Percentiles rank a stretch among this genome's conserved stretches.
These are phyloP conservation scores for Claviceps sp. DNA, from an alignment of 2,329 filamentous ascomycete species.

Conservation along the genomic window DNA sequence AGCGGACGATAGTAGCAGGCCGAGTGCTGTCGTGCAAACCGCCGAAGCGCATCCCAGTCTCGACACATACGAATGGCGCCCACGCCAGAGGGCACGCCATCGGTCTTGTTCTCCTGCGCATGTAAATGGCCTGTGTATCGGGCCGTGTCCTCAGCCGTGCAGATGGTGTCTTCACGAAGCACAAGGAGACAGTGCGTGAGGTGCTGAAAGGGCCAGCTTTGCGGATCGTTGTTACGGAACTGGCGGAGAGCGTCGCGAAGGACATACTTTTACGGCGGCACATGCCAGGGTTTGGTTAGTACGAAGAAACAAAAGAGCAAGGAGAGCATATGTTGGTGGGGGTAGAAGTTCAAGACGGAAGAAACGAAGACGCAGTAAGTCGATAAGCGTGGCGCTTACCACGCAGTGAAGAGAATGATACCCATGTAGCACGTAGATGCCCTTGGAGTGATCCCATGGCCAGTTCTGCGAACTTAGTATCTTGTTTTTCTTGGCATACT, in stretches of 20 bases:
- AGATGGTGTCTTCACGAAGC: constrained; percentile 16
- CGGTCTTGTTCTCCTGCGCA: neutral
- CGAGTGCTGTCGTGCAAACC: constrained; percentile 11
- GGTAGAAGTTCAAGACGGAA: neutral
- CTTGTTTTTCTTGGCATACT: constrained; percentile 9
- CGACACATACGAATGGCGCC: constrained; percentile 15
- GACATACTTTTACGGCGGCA: neutral
- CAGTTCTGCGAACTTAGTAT: constrained; percentile 14
- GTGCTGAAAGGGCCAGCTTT: constrained; percentile 1
- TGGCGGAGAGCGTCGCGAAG: constrained; percentile 5
- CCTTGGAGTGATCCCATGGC: constrained; percentile 17
- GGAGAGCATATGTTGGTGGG: neutral
- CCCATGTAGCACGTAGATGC: constrained; percentile 17
- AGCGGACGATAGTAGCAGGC: constrained; percentile 5
- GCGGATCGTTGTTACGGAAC: constrained; percentile 2
- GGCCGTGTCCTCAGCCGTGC: constrained; percentile 19
- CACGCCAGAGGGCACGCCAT: constrained; percentile 8
- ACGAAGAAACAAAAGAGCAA: too few relatives aligned
- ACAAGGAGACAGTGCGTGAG: constrained; percentile 15
- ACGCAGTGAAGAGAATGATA: constrained; percentile 19
- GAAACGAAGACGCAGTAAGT: neutral
- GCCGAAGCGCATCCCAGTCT: constrained; percentile 14
- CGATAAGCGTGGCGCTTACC: neutral
- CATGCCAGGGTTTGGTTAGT: neutral
- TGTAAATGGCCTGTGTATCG: constrained; percentile 10